Evolutionary conservation across 768 basidiomycete genomes (phyloP).

Genomic region (Suillus subluteus): DNA sequence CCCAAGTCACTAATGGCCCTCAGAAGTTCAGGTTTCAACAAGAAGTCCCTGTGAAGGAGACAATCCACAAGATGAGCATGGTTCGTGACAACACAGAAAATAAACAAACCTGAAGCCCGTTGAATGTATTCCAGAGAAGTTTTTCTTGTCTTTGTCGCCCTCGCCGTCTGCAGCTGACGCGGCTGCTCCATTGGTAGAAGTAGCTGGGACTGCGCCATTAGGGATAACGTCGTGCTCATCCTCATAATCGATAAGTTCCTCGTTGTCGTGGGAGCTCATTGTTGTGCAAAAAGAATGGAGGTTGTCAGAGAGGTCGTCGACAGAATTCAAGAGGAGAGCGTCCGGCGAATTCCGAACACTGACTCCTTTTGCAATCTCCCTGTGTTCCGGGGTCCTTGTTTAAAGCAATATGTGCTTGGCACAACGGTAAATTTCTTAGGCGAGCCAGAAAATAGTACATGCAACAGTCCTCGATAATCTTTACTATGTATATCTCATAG

Average conservation of each 20-base stretch:
- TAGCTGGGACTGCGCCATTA: constrained; percentile 51
- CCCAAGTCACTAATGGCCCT: constrained; percentile 98
- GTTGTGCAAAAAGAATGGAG: constrained; percentile 30
- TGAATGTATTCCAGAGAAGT: constrained; percentile 98
- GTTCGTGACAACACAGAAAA: no score
- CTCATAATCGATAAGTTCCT: constrained; percentile 94
- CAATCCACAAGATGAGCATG: background rate
- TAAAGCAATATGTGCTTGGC: background rate
- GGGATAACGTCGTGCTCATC: constrained; percentile 83
- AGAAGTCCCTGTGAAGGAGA: constrained; percentile 76
- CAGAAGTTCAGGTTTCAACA: constrained; percentile 95
- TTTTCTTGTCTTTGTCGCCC: constrained; percentile 89
- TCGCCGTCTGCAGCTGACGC: constrained; percentile 50
- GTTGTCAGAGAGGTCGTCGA: constrained; percentile 32
- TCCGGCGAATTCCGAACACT: constrained; percentile 2
- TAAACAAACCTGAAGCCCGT: constrained; percentile 90
- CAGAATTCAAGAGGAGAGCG: constrained; percentile 17
- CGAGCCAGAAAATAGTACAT: background rate
- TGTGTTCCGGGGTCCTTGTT: background rate
- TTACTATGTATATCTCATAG: background rate
- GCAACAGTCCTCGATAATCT: background rate
- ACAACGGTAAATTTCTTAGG: background rate
- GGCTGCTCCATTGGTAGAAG: constrained; percentile 53
- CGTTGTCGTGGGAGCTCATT: constrained; percentile 87
- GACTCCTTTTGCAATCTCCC: background rate